A percentile compares a stretch with the other conserved stretches of the same genome.
phyloP scores from a whole-genome alignment of 225 moss, liverwort and hornwort species.

The Marchantia paleacea region DNA sequence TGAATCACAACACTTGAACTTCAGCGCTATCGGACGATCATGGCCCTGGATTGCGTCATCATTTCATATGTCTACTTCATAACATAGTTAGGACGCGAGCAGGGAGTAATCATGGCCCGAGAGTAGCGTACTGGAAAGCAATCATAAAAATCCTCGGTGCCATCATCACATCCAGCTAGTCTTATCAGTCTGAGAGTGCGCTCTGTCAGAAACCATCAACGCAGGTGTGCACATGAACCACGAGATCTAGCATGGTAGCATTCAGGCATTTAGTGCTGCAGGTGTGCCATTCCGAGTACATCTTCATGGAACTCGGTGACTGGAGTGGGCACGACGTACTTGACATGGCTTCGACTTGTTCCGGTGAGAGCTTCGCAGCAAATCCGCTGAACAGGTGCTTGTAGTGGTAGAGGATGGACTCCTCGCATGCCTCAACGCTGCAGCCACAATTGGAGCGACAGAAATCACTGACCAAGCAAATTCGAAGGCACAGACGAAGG shows the following conservation, averaged over 20 bases:
- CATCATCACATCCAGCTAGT: conserved; percentile 3
- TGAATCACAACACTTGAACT: not conserved
- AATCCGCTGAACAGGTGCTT: conserved; percentile 25
- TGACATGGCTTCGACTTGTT: conserved; percentile 16
- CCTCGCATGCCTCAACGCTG: conserved; percentile 21
- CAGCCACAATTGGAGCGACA: not conserved
- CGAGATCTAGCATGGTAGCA: not conserved
- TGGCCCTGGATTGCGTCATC: not conserved
- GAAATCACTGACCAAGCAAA: not conserved
- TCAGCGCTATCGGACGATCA: not conserved
- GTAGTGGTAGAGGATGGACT: conserved; percentile 16
- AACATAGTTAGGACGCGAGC: not conserved
- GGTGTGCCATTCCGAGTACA: too few species aligned
- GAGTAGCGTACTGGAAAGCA: not conserved
- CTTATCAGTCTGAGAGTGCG: not conserved
- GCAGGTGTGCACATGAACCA: not conserved
- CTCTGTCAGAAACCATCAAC: not conserved
- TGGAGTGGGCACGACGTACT: conserved; percentile 1
- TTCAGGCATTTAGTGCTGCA: too few species aligned
- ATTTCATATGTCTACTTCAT: not conserved
- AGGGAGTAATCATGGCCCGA: not conserved
- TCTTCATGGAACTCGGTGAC: not conserved
- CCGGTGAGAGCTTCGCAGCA: conserved; percentile 16
- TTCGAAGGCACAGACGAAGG: not conserved
- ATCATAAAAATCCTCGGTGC: not conserved